phyloP scores from a whole-genome alignment of 2,329 filamentous ascomycete genomes.

The Calonectria henricotiae region DNA sequence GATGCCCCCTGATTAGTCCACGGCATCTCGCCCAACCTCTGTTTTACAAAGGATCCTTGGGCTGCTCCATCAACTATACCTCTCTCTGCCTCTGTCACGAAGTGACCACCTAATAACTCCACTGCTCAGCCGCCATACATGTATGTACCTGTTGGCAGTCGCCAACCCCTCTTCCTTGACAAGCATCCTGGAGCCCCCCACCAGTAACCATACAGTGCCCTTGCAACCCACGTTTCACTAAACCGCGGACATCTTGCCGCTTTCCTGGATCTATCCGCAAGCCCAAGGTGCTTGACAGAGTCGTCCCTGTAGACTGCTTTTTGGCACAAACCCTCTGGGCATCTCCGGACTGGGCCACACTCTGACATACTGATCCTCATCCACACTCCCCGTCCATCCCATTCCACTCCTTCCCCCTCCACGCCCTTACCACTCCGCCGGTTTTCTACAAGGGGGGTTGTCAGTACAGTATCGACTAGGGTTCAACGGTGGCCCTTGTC shows the following conservation, averaged over 20 bases:
- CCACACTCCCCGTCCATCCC: conserved; percentile 26
- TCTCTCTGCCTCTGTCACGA: conserved; percentile 42
- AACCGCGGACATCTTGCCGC: conserved; percentile 41
- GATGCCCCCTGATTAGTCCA: conserved; percentile 44
- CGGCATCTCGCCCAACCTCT: conserved; percentile 43
- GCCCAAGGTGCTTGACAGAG: conserved; percentile 36
- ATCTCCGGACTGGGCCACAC: conserved; percentile 32
- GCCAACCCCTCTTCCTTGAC: conserved; percentile 47
- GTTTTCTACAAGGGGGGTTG: conserved; percentile 40
- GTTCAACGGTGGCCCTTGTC: conserved; percentile 37
- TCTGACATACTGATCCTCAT: conserved; percentile 32
- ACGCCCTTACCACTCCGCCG: conserved; percentile 43
- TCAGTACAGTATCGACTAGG: conserved; percentile 38
- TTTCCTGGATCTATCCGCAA: conserved; percentile 44
- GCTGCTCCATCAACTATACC: conserved; percentile 48
- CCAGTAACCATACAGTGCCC: conserved; percentile 41
- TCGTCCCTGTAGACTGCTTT: conserved; percentile 28
- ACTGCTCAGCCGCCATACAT: conserved; percentile 46
- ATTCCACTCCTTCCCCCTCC: conserved; percentile 25
- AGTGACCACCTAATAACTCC: conserved; percentile 43
- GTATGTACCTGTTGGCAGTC: conserved; percentile 42
- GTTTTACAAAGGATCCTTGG: conserved; percentile 43
- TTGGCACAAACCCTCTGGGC: conserved; percentile 26
- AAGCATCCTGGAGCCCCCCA: conserved; percentile 45
- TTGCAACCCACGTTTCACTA: conserved; percentile 48